Evolutionary conservation across 75 land plant genomes (phyloP).

Genomic region (Ceratopteris richardii): DNA sequence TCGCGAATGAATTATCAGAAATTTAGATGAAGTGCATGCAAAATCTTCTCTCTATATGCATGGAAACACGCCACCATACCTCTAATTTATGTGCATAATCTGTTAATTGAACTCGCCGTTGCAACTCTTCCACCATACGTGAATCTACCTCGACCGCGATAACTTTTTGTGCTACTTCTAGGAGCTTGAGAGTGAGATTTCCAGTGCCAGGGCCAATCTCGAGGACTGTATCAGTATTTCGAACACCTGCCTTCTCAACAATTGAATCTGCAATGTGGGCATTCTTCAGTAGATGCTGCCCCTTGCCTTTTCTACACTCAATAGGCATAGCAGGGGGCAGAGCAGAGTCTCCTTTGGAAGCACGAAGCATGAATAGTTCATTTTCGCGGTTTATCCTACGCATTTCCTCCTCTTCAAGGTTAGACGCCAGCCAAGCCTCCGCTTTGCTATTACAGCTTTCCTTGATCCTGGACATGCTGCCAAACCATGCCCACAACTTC

Average conservation of each 20-base stretch:
- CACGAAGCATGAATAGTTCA: background rate
- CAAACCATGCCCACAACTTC: too few relatives aligned
- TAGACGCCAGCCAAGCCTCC: too few relatives aligned
- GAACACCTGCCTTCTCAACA: slow-evolving; percentile 52
- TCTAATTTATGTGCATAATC: slow-evolving; percentile 30
- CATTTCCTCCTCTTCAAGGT: slow-evolving; percentile 8
- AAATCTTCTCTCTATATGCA: too few relatives aligned
- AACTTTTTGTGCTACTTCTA: slow-evolving; percentile 46
- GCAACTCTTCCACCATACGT: slow-evolving; percentile 51
- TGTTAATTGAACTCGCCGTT: slow-evolving; percentile 29
- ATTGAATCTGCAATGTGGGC: slow-evolving; percentile 64
- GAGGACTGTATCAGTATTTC: slow-evolving; percentile 61
- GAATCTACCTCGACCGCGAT: slow-evolving; percentile 69
- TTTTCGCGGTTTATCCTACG: background rate
- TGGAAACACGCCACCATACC: slow-evolving; percentile 26
- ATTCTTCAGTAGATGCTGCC: slow-evolving; percentile 86
- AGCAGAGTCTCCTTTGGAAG: background rate
- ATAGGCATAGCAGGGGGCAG: slow-evolving; percentile 8
- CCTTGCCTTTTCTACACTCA: slow-evolving; percentile 29
- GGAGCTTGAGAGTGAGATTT: slow-evolving; percentile 68
- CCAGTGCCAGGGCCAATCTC: slow-evolving; percentile 98
- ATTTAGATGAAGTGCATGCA: too few relatives aligned
- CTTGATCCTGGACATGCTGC: too few relatives aligned
- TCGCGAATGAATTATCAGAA: too few relatives aligned
- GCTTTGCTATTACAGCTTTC: too few relatives aligned